These are phyloP conservation scores for Rubia tinctorum DNA, from an alignment of 305 asterid species.

Conservation along the genomic window DNA sequence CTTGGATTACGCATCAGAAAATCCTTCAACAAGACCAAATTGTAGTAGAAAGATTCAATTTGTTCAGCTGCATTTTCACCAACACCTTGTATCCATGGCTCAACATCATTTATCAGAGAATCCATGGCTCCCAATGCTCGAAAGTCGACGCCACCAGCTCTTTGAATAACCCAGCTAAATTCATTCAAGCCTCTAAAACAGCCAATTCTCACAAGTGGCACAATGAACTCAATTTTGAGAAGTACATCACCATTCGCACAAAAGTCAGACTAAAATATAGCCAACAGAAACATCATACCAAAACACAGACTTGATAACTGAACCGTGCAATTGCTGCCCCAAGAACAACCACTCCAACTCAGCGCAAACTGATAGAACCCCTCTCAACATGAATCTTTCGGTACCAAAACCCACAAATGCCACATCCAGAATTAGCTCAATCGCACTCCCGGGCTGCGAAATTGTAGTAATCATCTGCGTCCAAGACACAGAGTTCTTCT, in stretches of 20 bases:
- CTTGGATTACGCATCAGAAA: too few relatives aligned
- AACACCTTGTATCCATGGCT: too few relatives aligned
- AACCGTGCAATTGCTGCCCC: slow-evolving; percentile 63
- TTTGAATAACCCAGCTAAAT: too few relatives aligned
- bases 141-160: too few relatives aligned
- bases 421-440: slow-evolving; percentile 57
- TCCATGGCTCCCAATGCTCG: too few relatives aligned
- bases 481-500: slow-evolving; percentile 63
- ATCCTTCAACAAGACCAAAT: too few relatives aligned
- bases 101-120: too few relatives aligned
- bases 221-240: too few relatives aligned
- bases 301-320: slow-evolving; percentile 53
- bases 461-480: slow-evolving; percentile 77
- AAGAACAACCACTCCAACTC: slow-evolving; percentile 46
- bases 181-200: too few relatives aligned
- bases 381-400: slow-evolving; percentile 69
- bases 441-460: slow-evolving; percentile 45
- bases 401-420: slow-evolving; percentile 45
- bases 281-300: slow-evolving; percentile 75
- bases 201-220: too few relatives aligned
- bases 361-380: slow-evolving; percentile 73
- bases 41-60: too few relatives aligned
- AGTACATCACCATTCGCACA: slow-evolving; percentile 38
- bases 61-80: too few relatives aligned
- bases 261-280: slow-evolving; percentile 84